phyloP scores from a whole-genome alignment of 352 stramenopile species.

The Chrysophaeum taylorii region DNA sequence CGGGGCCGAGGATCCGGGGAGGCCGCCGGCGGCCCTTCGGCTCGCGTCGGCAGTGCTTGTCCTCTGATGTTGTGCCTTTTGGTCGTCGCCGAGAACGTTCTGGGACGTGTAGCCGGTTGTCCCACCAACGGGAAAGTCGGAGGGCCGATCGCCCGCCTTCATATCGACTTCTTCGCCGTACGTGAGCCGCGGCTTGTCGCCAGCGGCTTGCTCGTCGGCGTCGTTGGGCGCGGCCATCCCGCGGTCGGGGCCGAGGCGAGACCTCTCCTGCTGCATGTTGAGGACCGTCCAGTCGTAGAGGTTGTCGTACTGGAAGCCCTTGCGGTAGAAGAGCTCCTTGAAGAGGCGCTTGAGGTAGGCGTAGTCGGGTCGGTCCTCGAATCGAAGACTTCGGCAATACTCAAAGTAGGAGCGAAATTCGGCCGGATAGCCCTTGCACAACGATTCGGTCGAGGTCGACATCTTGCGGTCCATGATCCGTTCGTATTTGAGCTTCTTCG shows the following conservation, averaged over 20 bases:
- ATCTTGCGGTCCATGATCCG: conserved; percentile 90
- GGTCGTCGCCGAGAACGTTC: too few species aligned
- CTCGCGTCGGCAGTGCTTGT: too few species aligned
- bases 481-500: conserved; percentile 91
- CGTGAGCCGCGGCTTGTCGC: too few species aligned
- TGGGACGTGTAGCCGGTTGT: too few species aligned
- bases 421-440: conserved; percentile 54
- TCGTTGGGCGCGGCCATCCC: too few species aligned
- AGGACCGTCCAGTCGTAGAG: conserved; percentile 98
- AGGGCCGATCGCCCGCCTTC: too few species aligned
- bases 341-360: conserved; percentile 90
- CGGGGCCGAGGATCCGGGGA: too few species aligned
- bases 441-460: conserved; percentile 61
- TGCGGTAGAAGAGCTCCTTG: conserved; percentile 96
- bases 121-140: too few species aligned
- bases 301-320: conserved; percentile 95
- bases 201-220: too few species aligned
- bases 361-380: conserved; percentile 84
- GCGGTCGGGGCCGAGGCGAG: conserved; percentile 1
- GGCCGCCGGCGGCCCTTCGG: too few species aligned
- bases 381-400: conserved; percentile 76
- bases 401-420: conserved; percentile 96
- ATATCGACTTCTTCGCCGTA: too few species aligned
- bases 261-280: conserved; percentile 50
- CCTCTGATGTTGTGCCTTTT: too few species aligned